Base-by-base conservation (phyloP, 768 basidiomycete genomes). In the Tephrocybe sp. region DNA sequence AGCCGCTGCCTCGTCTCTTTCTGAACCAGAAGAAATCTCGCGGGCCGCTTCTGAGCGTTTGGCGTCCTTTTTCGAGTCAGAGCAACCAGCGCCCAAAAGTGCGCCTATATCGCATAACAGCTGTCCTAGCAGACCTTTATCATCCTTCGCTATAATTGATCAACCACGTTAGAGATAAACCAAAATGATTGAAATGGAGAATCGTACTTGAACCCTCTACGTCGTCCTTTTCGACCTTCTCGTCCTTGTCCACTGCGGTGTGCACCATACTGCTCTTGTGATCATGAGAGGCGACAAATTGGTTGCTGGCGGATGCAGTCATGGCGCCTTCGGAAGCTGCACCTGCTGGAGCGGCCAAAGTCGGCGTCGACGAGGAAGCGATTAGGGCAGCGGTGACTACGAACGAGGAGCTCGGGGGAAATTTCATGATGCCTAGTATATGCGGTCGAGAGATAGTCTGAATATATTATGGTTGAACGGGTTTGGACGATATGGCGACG, bases 301-400 rank as follows among this genome's bases (percentile, higher is more conserved):
- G 54, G 39, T 50, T 64, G 47, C 68, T 66, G 5, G 60, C 31
- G 12, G 65, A 62, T 39, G 53, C 49, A 24, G 63, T 44, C 38
- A 70, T 53, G 5, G 58, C 54, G 26, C 62, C 52, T 30, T 67
- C 66, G 31, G 56, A 53, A 38, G 53, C 47, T 31, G 72, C 70
- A 41, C 62, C 62, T 25, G 74, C 57, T 39, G 78, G 79, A 35
- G 76, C 74, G 49, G 74, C 77, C 54, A 76, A 60, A 55, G 62
- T 67, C 30, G 74, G 62, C 12, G 75, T 74, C 21, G 77, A 78
- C 3, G 36, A 37, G 36, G 36, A 37, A n/a, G 36, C 36, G 36
- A 37, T 37, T 19, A 37, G n/a, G 18, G 36, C 36, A 18, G 36
- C 36, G 18, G 36, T 19, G 16, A 37, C 36, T n/a, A 37, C 36